A percentile compares a stretch with the other conserved stretches of the same genome.
Conservation (phyloP, 805 yeast genomes). For the Candida railenensis region DNA sequence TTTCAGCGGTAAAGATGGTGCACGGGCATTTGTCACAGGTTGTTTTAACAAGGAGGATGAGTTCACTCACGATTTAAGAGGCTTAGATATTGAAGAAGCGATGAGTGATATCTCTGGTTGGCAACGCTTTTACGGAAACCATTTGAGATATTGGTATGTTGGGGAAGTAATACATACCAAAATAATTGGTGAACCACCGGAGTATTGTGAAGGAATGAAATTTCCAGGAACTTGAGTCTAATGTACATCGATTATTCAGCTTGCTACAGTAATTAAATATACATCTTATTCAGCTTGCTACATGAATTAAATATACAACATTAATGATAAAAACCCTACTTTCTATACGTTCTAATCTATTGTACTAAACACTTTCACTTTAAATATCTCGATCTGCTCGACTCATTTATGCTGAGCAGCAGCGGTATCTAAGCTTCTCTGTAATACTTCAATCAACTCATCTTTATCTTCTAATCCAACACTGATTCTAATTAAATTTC, state of each 20-base stretch:
- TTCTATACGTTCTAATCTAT: too few species aligned
- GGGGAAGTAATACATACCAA: conserved; percentile 53
- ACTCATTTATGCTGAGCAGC: conserved; percentile 28
- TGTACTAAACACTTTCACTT: too few species aligned
- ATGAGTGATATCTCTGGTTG: conserved; percentile 44
- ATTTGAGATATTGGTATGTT: conserved; percentile 58
- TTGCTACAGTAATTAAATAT: not conserved
- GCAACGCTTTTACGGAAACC: conserved; percentile 48
- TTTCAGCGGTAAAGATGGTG: conserved; percentile 66
- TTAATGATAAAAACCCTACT: too few species aligned
- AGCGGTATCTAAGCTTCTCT: conserved; percentile 50
- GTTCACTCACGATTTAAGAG: conserved; percentile 65
- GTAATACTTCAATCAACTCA: conserved; percentile 51
- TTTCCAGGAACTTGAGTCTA: conserved; percentile 16
- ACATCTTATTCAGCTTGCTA: not conserved
- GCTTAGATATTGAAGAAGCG: conserved; percentile 46
- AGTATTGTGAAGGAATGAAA: conserved; percentile 40
- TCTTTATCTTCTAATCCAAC: conserved; percentile 78
- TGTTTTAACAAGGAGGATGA: conserved; percentile 57
- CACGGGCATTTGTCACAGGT: conserved; percentile 70
- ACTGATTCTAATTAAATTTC: conserved; percentile 74
- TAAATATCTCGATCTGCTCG: too few species aligned
- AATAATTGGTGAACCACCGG: conserved; percentile 49
- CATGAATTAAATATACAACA: too few species aligned
- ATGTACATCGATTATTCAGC: not conserved